Evolutionary conservation across 2,329 filamentous ascomycete genomes (phyloP).

Genomic region (Podosphaera xanthii): DNA sequence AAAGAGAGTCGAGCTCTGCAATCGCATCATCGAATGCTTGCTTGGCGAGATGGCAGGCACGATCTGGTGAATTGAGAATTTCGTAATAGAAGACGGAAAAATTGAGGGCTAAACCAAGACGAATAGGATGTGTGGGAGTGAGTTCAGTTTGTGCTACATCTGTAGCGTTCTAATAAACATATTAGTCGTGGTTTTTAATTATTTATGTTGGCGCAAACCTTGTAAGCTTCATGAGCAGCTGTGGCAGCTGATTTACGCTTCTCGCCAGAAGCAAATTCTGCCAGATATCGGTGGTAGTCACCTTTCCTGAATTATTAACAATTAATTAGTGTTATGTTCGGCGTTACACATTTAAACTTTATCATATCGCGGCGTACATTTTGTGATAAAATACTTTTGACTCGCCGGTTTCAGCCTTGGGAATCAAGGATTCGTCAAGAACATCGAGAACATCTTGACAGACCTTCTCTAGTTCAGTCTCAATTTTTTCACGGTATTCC

Average conservation of each 20-base stretch:
- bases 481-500: conserved; percentile 97
- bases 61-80: conserved; percentile 95
- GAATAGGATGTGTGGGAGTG: conserved; percentile 79
- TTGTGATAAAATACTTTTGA: conserved; percentile 99
- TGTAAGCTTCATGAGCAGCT: conserved; percentile 92
- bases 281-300: conserved; percentile 97
- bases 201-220: conserved; percentile 17
- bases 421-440: conserved; percentile 81
- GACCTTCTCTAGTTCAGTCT: conserved; percentile 89
- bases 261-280: conserved; percentile 85
- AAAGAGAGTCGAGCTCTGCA: conserved; percentile 87
- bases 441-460: conserved; percentile 94
- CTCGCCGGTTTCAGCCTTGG: conserved; percentile 83
- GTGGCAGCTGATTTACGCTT: conserved; percentile 88
- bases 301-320: conserved; percentile 50
- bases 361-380: conserved; percentile 40
- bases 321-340: background rate
- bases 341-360: background rate
- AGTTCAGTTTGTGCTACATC: conserved; percentile 78
- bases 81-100: conserved; percentile 99
- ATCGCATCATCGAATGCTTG: conserved; percentile 92
- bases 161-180: conserved; percentile 35
- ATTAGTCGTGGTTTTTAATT: background rate
- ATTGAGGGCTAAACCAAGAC: conserved; percentile 78
- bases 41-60: conserved; percentile 94